These are phyloP conservation scores for Kewa caespitosa DNA, from an alignment of 179 eudicot species.

Conservation along the genomic window DNA sequence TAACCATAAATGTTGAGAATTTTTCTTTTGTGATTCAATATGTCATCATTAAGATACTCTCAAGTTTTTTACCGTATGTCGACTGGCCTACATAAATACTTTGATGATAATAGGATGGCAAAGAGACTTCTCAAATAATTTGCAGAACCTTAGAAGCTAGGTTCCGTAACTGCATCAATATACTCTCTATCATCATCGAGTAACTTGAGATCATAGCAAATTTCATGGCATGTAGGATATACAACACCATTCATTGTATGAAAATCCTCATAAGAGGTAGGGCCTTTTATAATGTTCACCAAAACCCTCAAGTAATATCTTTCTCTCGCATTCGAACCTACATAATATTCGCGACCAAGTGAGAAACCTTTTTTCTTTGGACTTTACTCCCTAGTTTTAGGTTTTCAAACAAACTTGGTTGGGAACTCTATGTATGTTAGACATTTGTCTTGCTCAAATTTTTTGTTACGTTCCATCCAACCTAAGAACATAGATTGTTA, in stretches of 20 bases:
- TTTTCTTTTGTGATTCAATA: not conserved
- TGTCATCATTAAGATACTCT: not conserved
- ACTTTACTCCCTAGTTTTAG: not conserved
- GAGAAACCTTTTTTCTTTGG: not conserved
- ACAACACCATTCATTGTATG: not conserved
- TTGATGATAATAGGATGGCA: not conserved
- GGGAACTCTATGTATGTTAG: not conserved
- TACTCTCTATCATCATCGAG: not conserved
- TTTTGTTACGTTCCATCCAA: slow-evolving; percentile 8
- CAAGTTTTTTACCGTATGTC: not conserved
- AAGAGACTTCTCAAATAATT: not conserved
- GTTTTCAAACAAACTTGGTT: not conserved
- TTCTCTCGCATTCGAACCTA: not conserved
- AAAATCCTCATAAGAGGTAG: not conserved
- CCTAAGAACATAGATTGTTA: not conserved
- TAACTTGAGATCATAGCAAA: too few species aligned
- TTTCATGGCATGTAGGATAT: too few species aligned
- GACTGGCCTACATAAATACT: not conserved
- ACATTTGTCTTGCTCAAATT: not conserved
- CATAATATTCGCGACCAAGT: not conserved
- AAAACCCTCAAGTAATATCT: not conserved
- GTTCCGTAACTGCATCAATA: not conserved
- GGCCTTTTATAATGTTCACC: not conserved
- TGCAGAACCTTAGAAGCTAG: not conserved
- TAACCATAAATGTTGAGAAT: not conserved